These are phyloP conservation scores for Cucurbita ficifolia DNA, from an alignment of 306 rosid species.

Conservation along the genomic window DNA sequence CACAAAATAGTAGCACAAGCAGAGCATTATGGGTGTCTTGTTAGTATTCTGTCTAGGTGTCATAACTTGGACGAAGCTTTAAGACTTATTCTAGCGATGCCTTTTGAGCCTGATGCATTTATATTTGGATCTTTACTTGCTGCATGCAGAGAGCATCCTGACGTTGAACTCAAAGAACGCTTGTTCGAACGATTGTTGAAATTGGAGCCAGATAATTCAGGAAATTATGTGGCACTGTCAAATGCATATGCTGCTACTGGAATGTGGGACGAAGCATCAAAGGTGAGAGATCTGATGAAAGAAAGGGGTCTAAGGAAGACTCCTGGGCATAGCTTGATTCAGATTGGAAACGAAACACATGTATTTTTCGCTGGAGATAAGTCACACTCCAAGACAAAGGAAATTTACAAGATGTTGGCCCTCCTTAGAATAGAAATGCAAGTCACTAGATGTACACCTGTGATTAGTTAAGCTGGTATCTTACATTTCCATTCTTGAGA, in stretches of 20 bases:
- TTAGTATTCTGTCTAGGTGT: slow-evolving; percentile 42
- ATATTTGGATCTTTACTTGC: slow-evolving; percentile 58
- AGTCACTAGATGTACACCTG: slow-evolving; percentile 9
- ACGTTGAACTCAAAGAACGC: slow-evolving; percentile 40
- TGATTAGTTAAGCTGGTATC: not conserved
- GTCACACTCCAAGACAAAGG: slow-evolving; percentile 46
- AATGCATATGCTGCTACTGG: slow-evolving; percentile 50
- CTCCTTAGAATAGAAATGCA: slow-evolving; percentile 38
- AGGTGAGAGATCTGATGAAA: slow-evolving; percentile 48
- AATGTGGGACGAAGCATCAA: slow-evolving; percentile 57
- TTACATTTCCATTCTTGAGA: not conserved
- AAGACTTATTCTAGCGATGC: slow-evolving; percentile 33
- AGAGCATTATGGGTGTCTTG: slow-evolving; percentile 53
- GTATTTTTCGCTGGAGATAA: slow-evolving; percentile 53
- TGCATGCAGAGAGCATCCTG: slow-evolving; percentile 42
- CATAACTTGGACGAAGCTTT: slow-evolving; percentile 60
- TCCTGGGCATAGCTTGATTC: slow-evolving; percentile 81
- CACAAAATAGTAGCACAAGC: slow-evolving; percentile 38
- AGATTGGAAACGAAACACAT: slow-evolving; percentile 46
- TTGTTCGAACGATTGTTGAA: slow-evolving; percentile 34
- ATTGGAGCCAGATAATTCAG: slow-evolving; percentile 58
- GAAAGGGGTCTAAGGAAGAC: slow-evolving; percentile 43
- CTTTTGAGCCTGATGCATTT: slow-evolving; percentile 54
- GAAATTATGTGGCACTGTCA: slow-evolving; percentile 68
- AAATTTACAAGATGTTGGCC: slow-evolving; percentile 32